These are phyloP conservation scores for Sphagnum tenellum DNA, from an alignment of 225 moss, liverwort and hornwort genomes.

Conservation along the genomic window DNA sequence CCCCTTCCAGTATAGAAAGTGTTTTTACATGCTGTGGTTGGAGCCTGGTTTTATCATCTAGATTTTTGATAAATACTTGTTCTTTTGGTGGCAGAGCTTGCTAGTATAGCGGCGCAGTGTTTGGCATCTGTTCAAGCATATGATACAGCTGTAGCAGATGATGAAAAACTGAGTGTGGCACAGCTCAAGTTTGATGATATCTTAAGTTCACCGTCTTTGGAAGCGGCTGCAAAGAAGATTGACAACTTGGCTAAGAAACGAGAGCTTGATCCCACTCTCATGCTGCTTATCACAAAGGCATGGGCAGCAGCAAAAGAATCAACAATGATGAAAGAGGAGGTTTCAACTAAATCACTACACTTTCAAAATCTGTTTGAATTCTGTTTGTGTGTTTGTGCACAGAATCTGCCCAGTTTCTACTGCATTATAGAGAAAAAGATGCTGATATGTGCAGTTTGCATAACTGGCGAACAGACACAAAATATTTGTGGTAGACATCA, in stretches of 20 bases:
- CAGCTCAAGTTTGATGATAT: conserved; percentile 85
- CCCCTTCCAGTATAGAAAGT: background rate
- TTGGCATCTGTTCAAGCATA: conserved; percentile 63
- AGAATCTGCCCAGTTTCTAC: too few species aligned
- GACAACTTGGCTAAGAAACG: conserved; percentile 73
- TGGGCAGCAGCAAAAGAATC: conserved; percentile 98
- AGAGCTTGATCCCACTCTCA: conserved; percentile 83
- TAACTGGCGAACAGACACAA: too few species aligned
- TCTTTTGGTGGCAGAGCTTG: conserved; percentile 44
- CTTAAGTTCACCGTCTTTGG: conserved; percentile 66
- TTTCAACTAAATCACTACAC: background rate
- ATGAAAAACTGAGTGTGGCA: conserved; percentile 35
- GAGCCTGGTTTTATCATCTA: background rate
- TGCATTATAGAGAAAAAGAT: too few species aligned
- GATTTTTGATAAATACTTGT: background rate
- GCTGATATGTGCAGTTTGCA: too few species aligned
- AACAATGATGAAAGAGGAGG: conserved; percentile 95
- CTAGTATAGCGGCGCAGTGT: conserved; percentile 62
- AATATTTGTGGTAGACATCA: too few species aligned
- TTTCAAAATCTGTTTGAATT: too few species aligned
- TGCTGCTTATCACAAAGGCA: conserved; percentile 94
- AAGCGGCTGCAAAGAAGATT: conserved; percentile 77
- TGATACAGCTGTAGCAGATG: conserved; percentile 54
- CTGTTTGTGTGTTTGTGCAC: too few species aligned
- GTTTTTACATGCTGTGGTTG: background rate